Evolutionary conservation across 495 filamentous ascomycete genomes (phyloP).

Genomic region (Hypoxylon cercidicola): DNA sequence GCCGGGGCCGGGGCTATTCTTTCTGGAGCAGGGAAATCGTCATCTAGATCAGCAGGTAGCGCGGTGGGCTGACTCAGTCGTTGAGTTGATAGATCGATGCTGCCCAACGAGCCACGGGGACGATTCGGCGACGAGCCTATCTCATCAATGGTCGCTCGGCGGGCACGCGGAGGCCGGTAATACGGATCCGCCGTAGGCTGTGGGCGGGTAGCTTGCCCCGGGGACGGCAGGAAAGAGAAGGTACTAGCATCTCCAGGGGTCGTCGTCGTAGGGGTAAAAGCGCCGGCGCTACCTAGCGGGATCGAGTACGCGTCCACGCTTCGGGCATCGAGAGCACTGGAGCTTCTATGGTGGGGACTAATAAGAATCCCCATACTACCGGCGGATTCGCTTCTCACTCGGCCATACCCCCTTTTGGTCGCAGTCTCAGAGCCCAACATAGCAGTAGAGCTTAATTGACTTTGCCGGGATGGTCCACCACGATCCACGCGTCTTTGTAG

Average conservation of each 20-base stretch:
- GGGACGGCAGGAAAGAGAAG: conserved; percentile 74
- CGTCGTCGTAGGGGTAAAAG: conserved; percentile 75
- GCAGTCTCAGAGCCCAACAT: conserved; percentile 76
- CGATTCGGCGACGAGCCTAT: conserved; percentile 50
- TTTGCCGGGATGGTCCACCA: conserved; percentile 71
- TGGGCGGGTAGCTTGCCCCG: conserved; percentile 55
- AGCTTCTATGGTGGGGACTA: conserved; percentile 51
- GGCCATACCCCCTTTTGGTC: conserved; percentile 74
- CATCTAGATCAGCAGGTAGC: conserved; percentile 46
- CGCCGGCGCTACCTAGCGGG: conserved; percentile 57
- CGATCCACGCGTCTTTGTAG: conserved; percentile 78
- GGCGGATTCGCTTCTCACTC: conserved; percentile 82
- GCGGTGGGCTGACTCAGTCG: conserved; percentile 50
- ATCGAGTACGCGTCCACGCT: conserved; percentile 54
- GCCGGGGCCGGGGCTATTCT: conserved; percentile 51
- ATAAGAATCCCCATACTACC: conserved; percentile 80
- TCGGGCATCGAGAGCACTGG: conserved; percentile 54
- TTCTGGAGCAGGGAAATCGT: conserved; percentile 53
- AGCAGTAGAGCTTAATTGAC: conserved; percentile 80
- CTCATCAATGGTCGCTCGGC: conserved; percentile 67
- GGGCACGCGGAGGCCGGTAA: conserved; percentile 82
- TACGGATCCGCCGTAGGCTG: conserved; percentile 71
- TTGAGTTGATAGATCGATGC: conserved; percentile 63
- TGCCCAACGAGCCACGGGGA: conserved; percentile 59
- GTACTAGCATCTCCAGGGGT: conserved; percentile 74